Evolutionary conservation across 208 protist species (phyloP), one percentile per base, ranked within the genome.

Genomic region (Spongospora subterranea): DNA sequence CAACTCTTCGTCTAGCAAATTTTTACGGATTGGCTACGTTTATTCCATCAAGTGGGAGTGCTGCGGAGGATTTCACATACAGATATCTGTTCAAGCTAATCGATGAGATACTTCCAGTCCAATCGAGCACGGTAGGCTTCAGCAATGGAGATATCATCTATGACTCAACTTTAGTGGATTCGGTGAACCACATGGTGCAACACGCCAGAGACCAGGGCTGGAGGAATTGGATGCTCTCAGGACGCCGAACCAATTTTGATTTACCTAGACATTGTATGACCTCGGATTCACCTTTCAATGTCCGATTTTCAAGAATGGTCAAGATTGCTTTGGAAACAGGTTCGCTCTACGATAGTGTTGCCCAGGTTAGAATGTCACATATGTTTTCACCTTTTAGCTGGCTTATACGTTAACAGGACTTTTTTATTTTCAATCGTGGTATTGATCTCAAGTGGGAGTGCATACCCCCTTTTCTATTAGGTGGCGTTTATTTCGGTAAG

Each of bases 91-190:
- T 82, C n/a, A 6, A 13, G 6, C 17, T 82, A 13, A n/a, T 43
- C 11, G 35, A 82, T 13, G 11, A 35, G 35, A 43, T n/a, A 45
- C 17, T 82, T 6, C 71, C 71, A 43, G n/a, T 43, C 71, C 6
- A 45, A n/a, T 40, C 71, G 11, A 13, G 13, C 35, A 35, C 35
- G 17, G 71, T 82, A 20, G 71, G 71, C 35, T 82, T 82, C n/a
- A 45, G 71, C 71, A 82, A 82, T 43, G 40, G 71, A 6, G 71
- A 82, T 43, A 82, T 82, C 71, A 82, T 82, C 17, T 82, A 45
- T n/a, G 71, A 82, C 71, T 6, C 6, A 6, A 45, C 17, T 35
- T 43, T 82, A n/a, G 71, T 45, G 11, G 35, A 43, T 6, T 40
- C 71, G 35, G 35, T 35, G 17, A 6, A 43, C 6, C 17, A 6